Conservation (phyloP, 2,329 filamentous ascomycete species). For the Macroventuria anomochaeta region DNA sequence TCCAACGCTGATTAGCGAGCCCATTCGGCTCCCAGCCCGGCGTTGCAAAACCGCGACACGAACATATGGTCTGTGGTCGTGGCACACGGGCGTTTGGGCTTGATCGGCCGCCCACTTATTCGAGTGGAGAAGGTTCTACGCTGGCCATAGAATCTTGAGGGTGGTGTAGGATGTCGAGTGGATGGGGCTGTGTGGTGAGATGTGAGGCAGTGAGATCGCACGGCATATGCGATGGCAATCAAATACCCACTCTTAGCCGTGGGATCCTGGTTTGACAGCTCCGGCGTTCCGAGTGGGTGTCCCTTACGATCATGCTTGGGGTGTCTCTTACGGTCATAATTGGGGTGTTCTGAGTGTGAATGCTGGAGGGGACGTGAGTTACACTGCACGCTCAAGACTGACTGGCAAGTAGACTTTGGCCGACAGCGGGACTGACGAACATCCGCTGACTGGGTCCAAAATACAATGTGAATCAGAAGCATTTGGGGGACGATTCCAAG, state of each 20-base stretch:
- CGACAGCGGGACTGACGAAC: no score
- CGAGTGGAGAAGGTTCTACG: neutral
- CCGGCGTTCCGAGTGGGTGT: conserved; percentile 10
- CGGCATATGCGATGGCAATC: conserved; percentile 12
- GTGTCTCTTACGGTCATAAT: neutral
- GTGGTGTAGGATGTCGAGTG: neutral
- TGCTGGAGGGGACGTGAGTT: neutral
- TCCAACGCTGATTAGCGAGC: neutral
- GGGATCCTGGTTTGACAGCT: conserved; percentile 16
- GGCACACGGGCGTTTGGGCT: conserved; percentile 1
- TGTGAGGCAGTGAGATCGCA: neutral
- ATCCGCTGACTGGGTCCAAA: no score
- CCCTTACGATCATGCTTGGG: neutral
- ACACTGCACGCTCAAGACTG: no score
- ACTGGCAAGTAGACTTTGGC: no score
- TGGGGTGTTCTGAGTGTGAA: neutral
- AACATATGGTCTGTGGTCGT: conserved; percentile 31
- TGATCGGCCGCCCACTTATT: neutral
- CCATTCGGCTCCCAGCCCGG: conserved; percentile 15
- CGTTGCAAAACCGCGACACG: conserved; percentile 13
- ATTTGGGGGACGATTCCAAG: no score
- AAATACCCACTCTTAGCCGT: conserved; percentile 6
- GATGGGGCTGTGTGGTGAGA: neutral
- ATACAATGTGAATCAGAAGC: no score
- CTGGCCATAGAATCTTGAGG: neutral